Percentiles rank a stretch among this genome's conserved stretches.
Conservation (phyloP, 116 monocot genomes). For the Phalaenopsis hybrid region DNA sequence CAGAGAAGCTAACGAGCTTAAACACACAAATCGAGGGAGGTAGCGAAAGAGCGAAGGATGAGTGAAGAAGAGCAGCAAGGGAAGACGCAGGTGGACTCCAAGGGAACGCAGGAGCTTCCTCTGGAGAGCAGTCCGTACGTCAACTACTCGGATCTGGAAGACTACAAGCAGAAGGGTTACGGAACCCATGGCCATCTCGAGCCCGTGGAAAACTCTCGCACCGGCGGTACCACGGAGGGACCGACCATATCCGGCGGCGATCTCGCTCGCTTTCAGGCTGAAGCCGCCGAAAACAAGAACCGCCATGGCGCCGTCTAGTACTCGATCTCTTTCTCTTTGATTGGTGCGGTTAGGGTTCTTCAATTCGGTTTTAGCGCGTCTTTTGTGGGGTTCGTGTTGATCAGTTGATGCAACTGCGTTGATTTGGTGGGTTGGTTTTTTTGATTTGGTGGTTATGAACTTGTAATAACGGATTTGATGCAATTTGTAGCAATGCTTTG, state of each 20-base stretch:
- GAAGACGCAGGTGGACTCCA: neutral
- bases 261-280: constrained; percentile 8
- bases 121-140: constrained; percentile 39
- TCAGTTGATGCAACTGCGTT: too few relatives aligned
- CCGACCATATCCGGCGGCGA: constrained; percentile 32
- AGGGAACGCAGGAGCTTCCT: constrained; percentile 14
- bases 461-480: too few relatives aligned
- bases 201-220: constrained; percentile 14
- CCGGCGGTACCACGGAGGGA: constrained; percentile 30
- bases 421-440: too few relatives aligned
- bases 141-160: constrained; percentile 25
- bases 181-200: constrained; percentile 31
- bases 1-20: too few relatives aligned
- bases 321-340: too few relatives aligned
- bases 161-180: constrained; percentile 36
- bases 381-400: too few relatives aligned
- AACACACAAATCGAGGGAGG: neutral
- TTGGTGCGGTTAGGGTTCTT: too few relatives aligned
- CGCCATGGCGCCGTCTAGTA: constrained; percentile 12
- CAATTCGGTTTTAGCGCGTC: too few relatives aligned
- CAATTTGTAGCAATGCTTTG: too few relatives aligned
- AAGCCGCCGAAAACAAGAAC: constrained; percentile 7
- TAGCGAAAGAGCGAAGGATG: neutral
- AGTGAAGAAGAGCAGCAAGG: neutral
- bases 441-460: too few relatives aligned